Base-by-base conservation (phyloP, 768 basidiomycete species). In the Russula brevipes region DNA sequence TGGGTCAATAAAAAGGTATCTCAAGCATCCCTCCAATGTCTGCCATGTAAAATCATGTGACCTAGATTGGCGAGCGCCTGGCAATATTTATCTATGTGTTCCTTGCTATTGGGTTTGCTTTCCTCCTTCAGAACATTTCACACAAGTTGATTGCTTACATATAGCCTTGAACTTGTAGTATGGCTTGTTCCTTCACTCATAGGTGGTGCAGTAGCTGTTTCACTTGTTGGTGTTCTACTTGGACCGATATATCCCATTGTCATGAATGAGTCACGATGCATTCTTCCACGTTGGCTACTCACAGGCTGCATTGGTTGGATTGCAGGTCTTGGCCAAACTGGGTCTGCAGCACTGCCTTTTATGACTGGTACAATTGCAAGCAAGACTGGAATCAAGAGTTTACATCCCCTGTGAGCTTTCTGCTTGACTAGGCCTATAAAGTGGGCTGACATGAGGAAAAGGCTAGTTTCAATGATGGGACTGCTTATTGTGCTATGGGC, bases 171-270 rank as follows among this genome's bases (percentile, higher is more conserved):
- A 65, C 68, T 87, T 42, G 71, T 81, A 39, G 73, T 87, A 10
- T 87, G 86, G 86, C 73, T 81, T 4, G 81, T 81, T 0, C 81
- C 82, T 1, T 78, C 76, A 5, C 71, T 88, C 49, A 72, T 84
- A 33, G 81, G 79, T 19, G 78, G 78, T 46, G 85, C 82, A 0
- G 73, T 87, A 6, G 77, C 80, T 12, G 79, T 82, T 52, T 75
- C 83, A 2, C 71, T 87, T 42, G 73, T 85, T 45, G 86, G 86
- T 47, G 57, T 84, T 16, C 68, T 81, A 41, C 73, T 84, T 30
- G 82, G 81, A 0, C 81, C 80, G 16, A 73, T 80, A 60, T 80
- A 79, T 66, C 79, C 77, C 3, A 73, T 77, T 53, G 71, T 76
- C 19, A 78, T 80, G 76, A 76, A 76, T 65, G 72, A 77, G 47